phyloP scores from a whole-genome alignment of 768 basidiomycete genomes.

The Hemileccinum rubropunctum region DNA sequence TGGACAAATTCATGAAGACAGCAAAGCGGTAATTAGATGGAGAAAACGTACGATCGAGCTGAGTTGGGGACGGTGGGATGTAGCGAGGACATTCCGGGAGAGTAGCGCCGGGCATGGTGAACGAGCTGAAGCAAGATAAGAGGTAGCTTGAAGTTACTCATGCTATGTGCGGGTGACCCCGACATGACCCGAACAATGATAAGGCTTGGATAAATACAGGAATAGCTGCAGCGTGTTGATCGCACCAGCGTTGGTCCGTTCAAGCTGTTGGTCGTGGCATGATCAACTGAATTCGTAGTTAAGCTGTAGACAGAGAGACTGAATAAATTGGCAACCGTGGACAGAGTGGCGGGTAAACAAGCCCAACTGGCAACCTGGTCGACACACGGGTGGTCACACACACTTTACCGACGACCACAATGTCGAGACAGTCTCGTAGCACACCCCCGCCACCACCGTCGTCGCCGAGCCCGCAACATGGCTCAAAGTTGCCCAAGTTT shows the following conservation, averaged over 20 bases:
- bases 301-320: background rate
- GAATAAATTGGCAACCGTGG: slow-evolving; percentile 19
- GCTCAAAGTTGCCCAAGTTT: slow-evolving; percentile 64
- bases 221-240: no score
- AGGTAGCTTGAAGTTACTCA: no score
- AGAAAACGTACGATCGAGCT: slow-evolving; percentile 31
- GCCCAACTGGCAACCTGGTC: slow-evolving; percentile 23
- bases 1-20: slow-evolving; percentile 19
- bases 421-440: slow-evolving; percentile 49
- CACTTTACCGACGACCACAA: slow-evolving; percentile 18
- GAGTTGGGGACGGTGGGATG: slow-evolving; percentile 30
- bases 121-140: background rate
- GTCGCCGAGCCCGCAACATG: slow-evolving; percentile 39
- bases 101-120: slow-evolving; percentile 29
- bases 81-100: slow-evolving; percentile 36
- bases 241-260: no score
- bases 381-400: slow-evolving; percentile 13
- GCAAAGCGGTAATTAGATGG: background rate
- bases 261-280: no score
- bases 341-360: slow-evolving; percentile 22
- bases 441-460: slow-evolving; percentile 41
- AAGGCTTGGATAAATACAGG: no score
- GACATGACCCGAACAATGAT: no score
- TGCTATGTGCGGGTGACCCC: no score
- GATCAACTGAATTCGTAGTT: no score